Base-by-base conservation (phyloP, 441 rosid species). In the Erodium trifolium region DNA sequence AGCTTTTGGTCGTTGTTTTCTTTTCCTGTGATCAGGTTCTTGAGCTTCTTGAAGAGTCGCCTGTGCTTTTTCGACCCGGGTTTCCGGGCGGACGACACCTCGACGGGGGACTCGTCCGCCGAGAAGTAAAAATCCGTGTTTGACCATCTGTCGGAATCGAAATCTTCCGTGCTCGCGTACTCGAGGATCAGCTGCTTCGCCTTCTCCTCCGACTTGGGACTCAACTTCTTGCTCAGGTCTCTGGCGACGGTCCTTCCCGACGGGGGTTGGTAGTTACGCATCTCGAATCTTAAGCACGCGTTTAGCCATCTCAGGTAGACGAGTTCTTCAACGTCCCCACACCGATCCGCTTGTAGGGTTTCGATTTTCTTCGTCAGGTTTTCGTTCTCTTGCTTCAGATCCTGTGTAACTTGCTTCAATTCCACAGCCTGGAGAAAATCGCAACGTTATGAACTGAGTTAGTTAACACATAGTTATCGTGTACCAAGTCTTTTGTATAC, bases 271-370 rank as follows among this genome's bases (percentile, higher is more conserved):
- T 83, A 87, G 67, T 89, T 85, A 29, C 95, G 82, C 71, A 93
- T 77, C 83, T 93, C 97, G 14, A 85, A 82, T 35, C 98, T 77
- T 69, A 93, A 78, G 73, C 98, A 93, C 65, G 98, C 96, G 17
- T 93, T 93, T 60, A 93, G 68, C 98, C 98, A 93, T 59, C 86
- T 83, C 5, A 93, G 89, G 73, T 93, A 93, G 63, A 91, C 96
- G 6, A 89, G 37, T 76, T 91, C 84, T 72, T 91, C 97, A 1
- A 80, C 79, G 72, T 90, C 93, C 67, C 78, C 66, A 47, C 87
- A 88, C 72, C 94, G 75, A 67, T 85, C 92, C 0, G 80, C 89
- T 75, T 78, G 88, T 41, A 89, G 93, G 74, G 75, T 84, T 76
- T 88, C 97, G 9, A 84, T 63, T 80, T 89, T 81, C 69, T 85